Evolutionary conservation across 2,329 filamentous ascomycete species (phyloP).

Genomic region (Fusarium guadeloupense): DNA sequence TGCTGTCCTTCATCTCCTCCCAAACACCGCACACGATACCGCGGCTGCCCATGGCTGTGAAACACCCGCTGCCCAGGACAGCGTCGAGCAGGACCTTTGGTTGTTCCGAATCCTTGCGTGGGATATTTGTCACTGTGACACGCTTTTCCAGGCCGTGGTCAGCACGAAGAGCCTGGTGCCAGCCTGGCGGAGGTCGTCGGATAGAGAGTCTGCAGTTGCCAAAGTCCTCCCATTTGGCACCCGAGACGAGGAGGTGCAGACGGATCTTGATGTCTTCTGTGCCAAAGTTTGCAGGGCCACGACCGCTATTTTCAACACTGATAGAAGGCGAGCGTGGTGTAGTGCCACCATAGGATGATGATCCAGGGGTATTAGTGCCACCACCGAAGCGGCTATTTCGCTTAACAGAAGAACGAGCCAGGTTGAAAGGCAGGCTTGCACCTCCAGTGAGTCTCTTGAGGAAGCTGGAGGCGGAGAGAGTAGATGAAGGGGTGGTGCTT

Average conservation of each 20-base stretch:
- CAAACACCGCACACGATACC: constrained; percentile 91
- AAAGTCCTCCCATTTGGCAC: constrained; percentile 89
- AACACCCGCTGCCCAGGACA: constrained; percentile 83
- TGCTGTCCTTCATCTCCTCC: constrained; percentile 75
- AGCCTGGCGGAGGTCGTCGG: constrained; percentile 73
- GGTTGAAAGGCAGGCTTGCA: constrained; percentile 79
- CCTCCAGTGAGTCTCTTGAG: constrained; percentile 79
- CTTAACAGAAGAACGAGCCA: constrained; percentile 79
- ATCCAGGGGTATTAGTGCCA: constrained; percentile 69
- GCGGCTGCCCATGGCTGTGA: constrained; percentile 82
- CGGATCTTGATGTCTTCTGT: constrained; percentile 79
- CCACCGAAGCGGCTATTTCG: constrained; percentile 61
- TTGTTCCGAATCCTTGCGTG: constrained; percentile 64
- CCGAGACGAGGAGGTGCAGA: constrained; percentile 80
- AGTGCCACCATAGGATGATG: constrained; percentile 59
- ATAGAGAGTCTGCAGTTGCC: constrained; percentile 87
- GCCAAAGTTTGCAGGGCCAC: constrained; percentile 71
- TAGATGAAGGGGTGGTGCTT: constrained; percentile 68
- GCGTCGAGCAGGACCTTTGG: constrained; percentile 80
- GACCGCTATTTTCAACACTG: constrained; percentile 61
- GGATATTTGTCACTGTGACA: constrained; percentile 79
- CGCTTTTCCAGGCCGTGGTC: constrained; percentile 82
- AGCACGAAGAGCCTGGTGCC: constrained; percentile 66
- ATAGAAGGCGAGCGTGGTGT: constrained; percentile 67
- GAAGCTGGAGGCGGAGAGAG: constrained; percentile 79